Percentiles rank a stretch among this genome's conserved stretches.
phyloP scores from a whole-genome alignment of 1,139 yeast genomes.

The Magnusiomyces tetraspermus region DNA sequence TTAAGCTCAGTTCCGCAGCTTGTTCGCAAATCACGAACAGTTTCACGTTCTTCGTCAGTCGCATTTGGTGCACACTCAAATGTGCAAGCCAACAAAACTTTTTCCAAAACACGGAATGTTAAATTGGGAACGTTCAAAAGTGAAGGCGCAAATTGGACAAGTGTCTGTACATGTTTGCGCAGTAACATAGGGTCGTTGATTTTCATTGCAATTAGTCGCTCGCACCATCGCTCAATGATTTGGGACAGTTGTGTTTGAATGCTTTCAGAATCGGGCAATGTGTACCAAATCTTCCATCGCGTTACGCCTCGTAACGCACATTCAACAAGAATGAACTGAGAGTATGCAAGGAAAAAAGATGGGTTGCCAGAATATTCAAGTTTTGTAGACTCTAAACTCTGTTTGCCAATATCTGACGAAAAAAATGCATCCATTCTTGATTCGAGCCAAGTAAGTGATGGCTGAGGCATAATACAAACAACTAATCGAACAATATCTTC shows the following conservation, averaged over 20 bases:
- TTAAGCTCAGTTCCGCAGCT: slow-evolving; percentile 93
- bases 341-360: slow-evolving; percentile 63
- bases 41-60: slow-evolving; percentile 62
- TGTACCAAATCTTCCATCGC: slow-evolving; percentile 95
- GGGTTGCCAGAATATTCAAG: slow-evolving; percentile 53
- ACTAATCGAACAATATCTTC: slow-evolving; percentile 87
- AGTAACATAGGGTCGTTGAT: slow-evolving; percentile 71
- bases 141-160: slow-evolving; percentile 95
- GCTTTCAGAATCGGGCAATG: slow-evolving; percentile 51
- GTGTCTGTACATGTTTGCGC: slow-evolving; percentile 80
- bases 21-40: slow-evolving; percentile 77
- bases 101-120: slow-evolving; percentile 78
- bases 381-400: slow-evolving; percentile 48
- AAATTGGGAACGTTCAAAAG: slow-evolving; percentile 59
- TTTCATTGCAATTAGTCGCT: slow-evolving; percentile 63
- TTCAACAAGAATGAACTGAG: slow-evolving; percentile 82
- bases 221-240: slow-evolving; percentile 68
- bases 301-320: slow-evolving; percentile 86
- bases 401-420: slow-evolving; percentile 60
- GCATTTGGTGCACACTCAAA: slow-evolving; percentile 61
- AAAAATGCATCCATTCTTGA: slow-evolving; percentile 63
- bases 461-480: slow-evolving; percentile 77
- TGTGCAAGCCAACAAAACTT: slow-evolving; percentile 80
- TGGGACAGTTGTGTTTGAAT: slow-evolving; percentile 48
- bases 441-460: slow-evolving; percentile 75